Conservation (phyloP, 495 filamentous ascomycete species). For the Xylaria scruposa region DNA sequence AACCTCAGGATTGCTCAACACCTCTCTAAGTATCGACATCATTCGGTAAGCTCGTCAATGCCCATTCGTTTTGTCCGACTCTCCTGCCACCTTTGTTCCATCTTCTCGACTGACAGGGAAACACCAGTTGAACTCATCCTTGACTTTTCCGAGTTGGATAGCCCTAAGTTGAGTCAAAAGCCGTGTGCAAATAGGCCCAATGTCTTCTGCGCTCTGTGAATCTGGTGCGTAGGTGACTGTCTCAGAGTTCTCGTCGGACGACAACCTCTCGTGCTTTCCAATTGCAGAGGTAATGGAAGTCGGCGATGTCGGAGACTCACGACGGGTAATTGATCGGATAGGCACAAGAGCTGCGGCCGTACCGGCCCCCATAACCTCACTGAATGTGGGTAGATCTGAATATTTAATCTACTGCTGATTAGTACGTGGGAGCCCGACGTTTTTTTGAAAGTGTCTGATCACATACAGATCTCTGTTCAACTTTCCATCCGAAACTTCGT, state of each 20-base stretch:
- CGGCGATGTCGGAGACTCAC: conserved; percentile 49
- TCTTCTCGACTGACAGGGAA: conserved; percentile 60
- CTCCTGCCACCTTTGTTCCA: conserved; percentile 41
- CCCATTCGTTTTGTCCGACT: conserved; percentile 2
- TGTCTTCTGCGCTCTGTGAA: conserved; percentile 68
- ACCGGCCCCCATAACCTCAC: conserved; percentile 88
- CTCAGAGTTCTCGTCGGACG: conserved; percentile 53
- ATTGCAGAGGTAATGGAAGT: conserved; percentile 41
- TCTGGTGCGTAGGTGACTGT: conserved; percentile 70
- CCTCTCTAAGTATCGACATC: neutral
- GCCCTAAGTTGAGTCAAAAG: conserved; percentile 80
- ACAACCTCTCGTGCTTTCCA: conserved; percentile 44
- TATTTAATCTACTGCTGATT: conserved; percentile 66
- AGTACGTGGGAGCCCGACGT: conserved; percentile 14
- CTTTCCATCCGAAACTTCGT: conserved; percentile 67
- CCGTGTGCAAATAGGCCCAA: conserved; percentile 71
- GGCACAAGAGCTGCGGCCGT: conserved; percentile 93
- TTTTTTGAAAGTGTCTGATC: neutral
- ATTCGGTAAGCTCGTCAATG: neutral
- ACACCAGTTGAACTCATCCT: conserved; percentile 80
- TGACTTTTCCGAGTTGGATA: conserved; percentile 79
- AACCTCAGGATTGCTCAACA: neutral
- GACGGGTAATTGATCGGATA: conserved; percentile 83
- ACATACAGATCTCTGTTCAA: conserved; percentile 65
- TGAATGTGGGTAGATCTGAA: conserved; percentile 76